Percentiles rank a stretch among this genome's conserved stretches.
These are phyloP conservation scores for Saprolegnia diclina DNA, from an alignment of 352 stramenopile species.

Conservation along the genomic window DNA sequence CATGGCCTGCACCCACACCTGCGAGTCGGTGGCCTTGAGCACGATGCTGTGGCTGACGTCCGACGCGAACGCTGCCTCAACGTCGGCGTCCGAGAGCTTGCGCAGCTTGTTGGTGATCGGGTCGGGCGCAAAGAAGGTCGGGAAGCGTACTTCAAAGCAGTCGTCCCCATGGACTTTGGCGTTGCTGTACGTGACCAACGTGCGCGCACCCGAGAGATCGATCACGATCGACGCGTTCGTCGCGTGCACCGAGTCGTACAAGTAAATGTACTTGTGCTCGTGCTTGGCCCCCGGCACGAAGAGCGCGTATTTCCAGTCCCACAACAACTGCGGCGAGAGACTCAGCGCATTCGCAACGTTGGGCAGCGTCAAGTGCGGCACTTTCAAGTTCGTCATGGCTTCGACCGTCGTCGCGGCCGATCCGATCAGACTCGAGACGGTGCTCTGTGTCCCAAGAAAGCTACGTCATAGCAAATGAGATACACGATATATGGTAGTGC, in stretches of 20 bases:
- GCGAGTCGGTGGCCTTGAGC: constrained; percentile 46
- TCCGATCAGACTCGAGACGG: constrained; percentile 41
- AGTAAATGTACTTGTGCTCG: constrained; percentile 41
- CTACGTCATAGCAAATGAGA: not conserved
- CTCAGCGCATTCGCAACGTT: constrained; percentile 4
- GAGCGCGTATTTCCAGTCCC: constrained; percentile 66
- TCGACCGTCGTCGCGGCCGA: constrained; percentile 1
- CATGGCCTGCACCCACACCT: constrained; percentile 54
- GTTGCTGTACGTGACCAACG: constrained; percentile 43
- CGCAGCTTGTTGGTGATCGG: constrained; percentile 16
- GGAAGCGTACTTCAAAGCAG: constrained; percentile 57
- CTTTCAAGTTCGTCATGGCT: not conserved
- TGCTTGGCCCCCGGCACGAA: constrained; percentile 38
- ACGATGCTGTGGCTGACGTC: constrained; percentile 42
- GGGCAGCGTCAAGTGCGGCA: constrained; percentile 4
- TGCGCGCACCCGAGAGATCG: constrained; percentile 45
- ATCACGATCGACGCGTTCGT: constrained; percentile 40
- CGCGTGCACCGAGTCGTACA: constrained; percentile 52
- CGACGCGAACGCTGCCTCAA: constrained; percentile 32
- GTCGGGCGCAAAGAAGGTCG: constrained; percentile 38
- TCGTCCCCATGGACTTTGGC: constrained; percentile 36
- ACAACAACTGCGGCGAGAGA: constrained; percentile 33
- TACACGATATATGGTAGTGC: not conserved
- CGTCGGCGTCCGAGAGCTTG: constrained; percentile 8
- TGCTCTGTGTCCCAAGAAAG: constrained; percentile 45